These are phyloP conservation scores for Ambrosia hybrid DNA, from an alignment of 140 eudicot genomes.

Conservation along the genomic window DNA sequence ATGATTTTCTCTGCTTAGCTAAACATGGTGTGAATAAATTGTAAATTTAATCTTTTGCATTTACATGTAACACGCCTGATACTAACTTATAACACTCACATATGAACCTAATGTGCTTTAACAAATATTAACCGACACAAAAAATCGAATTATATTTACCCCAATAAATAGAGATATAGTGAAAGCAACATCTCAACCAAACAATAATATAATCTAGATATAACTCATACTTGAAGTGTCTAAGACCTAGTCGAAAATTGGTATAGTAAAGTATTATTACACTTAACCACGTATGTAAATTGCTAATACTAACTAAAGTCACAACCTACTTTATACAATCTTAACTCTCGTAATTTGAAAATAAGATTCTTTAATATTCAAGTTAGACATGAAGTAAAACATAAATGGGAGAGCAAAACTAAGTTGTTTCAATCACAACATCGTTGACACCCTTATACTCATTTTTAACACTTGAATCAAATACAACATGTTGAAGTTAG, in stretches of 20 bases:
- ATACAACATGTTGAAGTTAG: neutral
- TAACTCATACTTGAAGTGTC: too few relatives aligned
- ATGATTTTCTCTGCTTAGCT: neutral
- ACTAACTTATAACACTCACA: neutral
- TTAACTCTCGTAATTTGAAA: neutral
- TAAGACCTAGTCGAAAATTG: neutral
- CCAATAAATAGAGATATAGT: neutral
- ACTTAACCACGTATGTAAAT: neutral
- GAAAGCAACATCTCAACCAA: neutral
- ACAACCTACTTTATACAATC: too few relatives aligned
- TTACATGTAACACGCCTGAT: neutral
- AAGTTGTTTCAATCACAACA: neutral
- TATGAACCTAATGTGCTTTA: neutral
- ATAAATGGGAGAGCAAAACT: neutral
- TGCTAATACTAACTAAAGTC: neutral
- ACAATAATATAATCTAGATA: neutral
- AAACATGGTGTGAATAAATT: neutral
- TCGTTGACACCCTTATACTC: neutral
- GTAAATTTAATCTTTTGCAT: neutral
- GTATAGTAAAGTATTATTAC: neutral
- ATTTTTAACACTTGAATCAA: neutral
- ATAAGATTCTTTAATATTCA: neutral
- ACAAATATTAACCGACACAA: neutral
- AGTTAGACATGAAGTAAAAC: neutral
- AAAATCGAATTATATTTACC: neutral